Percentiles rank a stretch among this genome's conserved stretches.
These are phyloP conservation scores for Paratrypanosoma confusum DNA, from an alignment of 208 protist genomes.

Conservation along the genomic window DNA sequence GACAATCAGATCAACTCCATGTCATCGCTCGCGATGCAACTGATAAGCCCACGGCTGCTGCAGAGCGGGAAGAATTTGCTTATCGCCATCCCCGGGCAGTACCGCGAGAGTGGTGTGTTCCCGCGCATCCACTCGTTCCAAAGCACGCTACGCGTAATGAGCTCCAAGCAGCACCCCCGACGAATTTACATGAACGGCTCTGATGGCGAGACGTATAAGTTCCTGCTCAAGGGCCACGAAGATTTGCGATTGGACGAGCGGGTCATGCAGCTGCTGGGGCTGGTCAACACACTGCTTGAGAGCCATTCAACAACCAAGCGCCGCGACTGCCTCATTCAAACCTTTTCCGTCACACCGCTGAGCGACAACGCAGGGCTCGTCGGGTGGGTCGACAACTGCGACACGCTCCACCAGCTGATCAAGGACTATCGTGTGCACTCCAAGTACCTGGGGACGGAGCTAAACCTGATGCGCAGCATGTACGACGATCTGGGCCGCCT, in stretches of 20 bases:
- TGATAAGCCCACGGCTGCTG: slow-evolving; percentile 82
- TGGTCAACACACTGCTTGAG: slow-evolving; percentile 98
- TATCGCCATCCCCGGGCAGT: slow-evolving; percentile 97
- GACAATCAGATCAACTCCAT: slow-evolving; percentile 94
- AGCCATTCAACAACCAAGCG: slow-evolving; percentile 84
- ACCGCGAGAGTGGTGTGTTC: slow-evolving; percentile 65
- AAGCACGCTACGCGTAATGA: slow-evolving; percentile 90
- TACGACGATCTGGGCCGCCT: slow-evolving; percentile 92
- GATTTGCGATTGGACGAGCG: slow-evolving; percentile 98
- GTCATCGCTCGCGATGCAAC: slow-evolving; percentile 92
- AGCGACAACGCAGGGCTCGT: slow-evolving; percentile 98
- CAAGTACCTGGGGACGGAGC: slow-evolving; percentile 89
- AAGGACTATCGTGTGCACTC: slow-evolving; percentile 76
- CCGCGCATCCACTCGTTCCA: slow-evolving; percentile 74
- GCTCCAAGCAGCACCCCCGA: slow-evolving; percentile 98
- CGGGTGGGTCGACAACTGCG: slow-evolving; percentile 96
- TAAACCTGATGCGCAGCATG: slow-evolving; percentile 81
- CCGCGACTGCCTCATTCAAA: slow-evolving; percentile 83
- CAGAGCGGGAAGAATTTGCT: slow-evolving; percentile 91
- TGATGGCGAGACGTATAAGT: slow-evolving; percentile 96
- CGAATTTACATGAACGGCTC: slow-evolving; percentile 94
- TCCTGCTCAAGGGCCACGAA: slow-evolving; percentile 98
- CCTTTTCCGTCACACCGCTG: slow-evolving; percentile 98
- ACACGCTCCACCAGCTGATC: slow-evolving; percentile 89
- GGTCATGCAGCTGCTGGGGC: slow-evolving; percentile 99